Evolutionary conservation across 495 filamentous ascomycete species (phyloP).

Genomic region (Penicillium tannophilum): DNA sequence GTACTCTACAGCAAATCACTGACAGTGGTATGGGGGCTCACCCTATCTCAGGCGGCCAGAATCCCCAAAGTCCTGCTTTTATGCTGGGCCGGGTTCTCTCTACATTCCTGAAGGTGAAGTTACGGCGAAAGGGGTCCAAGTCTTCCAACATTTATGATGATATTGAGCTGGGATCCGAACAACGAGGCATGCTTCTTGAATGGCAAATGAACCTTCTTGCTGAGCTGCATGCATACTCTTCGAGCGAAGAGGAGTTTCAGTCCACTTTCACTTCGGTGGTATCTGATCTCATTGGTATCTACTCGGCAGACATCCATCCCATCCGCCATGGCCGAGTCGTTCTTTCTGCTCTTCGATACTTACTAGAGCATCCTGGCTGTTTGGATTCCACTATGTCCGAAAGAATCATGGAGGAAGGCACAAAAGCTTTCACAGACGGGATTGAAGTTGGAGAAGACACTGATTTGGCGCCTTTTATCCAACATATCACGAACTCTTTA

Average conservation of each 20-base stretch:
- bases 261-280: constrained; percentile 32
- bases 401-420: constrained; percentile 39
- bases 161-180: constrained; percentile 28
- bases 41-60: constrained; percentile 28
- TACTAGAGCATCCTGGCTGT: constrained; percentile 38
- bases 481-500: constrained; percentile 61
- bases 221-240: constrained; percentile 32
- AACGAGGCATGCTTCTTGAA: constrained; percentile 56
- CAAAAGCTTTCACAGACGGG: constrained; percentile 29
- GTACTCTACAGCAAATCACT: constrained; percentile 36
- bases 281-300: constrained; percentile 44
- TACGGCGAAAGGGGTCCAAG: constrained; percentile 35
- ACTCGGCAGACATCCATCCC: constrained; percentile 39
- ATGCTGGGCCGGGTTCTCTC: constrained; percentile 51
- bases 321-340: constrained; percentile 50
- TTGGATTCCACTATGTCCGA: constrained; percentile 33
- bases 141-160: constrained; percentile 46
- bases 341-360: constrained; percentile 43
- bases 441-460: constrained; percentile 52
- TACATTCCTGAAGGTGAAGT: constrained; percentile 45
- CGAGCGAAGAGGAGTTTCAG: constrained; percentile 37
- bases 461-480: constrained; percentile 52
- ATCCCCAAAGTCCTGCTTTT: constrained; percentile 43
- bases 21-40: constrained; percentile 31
- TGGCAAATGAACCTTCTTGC: constrained; percentile 52